Base-by-base conservation (phyloP, 2,329 filamentous ascomycete species). In the Hymenoscyphus linearis region DNA sequence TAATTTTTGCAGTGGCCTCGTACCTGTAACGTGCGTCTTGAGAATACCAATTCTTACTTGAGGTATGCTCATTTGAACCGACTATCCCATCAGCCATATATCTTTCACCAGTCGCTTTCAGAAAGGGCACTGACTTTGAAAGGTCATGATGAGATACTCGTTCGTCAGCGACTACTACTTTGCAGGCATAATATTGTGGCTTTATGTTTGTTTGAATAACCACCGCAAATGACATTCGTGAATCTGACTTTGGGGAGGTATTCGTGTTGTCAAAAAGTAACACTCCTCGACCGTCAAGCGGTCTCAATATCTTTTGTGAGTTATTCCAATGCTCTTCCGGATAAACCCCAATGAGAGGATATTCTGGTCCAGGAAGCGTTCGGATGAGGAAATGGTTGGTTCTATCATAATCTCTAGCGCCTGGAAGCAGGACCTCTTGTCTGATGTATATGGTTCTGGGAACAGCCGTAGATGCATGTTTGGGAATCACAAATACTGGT, bases 371-470 rank as follows among this genome's bases (percentile, higher is more conserved):
- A 18, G 55, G 55, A 14, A 55, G 16, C n/a, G 27, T 54, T 37
- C 55, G 47, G 18, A 61, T 58, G n/a, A 61, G 22, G 22, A 61
- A 57, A 16, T 58, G 60, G 14, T 55, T 54, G 22, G 22, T 61
- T 13, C 60, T 14, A 18, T 61, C 55, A 10, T 52, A 61, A 52
- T 61, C 55, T 31, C 54, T 34, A n/a, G 50, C 22, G 14, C 34
- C 52, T 26, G 60, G 60, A 37, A 58, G 47, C 16, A 61, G n/a
- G 31, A 62, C 47, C 16, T 62, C 57, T 22, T 62, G 52, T 12
- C 60, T 26, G 34, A 62, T 62, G 18, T 62, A 62, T 4, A 62
- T 47, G 10, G 57, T 62, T 14, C 56, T 31, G 18, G 54, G 35
- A 16, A 25, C 55, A 12, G 59, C 55, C 13, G 14, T 31, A 3